Conservation (phyloP, 352 stramenopile species). For the Globisporangium yorkense region DNA sequence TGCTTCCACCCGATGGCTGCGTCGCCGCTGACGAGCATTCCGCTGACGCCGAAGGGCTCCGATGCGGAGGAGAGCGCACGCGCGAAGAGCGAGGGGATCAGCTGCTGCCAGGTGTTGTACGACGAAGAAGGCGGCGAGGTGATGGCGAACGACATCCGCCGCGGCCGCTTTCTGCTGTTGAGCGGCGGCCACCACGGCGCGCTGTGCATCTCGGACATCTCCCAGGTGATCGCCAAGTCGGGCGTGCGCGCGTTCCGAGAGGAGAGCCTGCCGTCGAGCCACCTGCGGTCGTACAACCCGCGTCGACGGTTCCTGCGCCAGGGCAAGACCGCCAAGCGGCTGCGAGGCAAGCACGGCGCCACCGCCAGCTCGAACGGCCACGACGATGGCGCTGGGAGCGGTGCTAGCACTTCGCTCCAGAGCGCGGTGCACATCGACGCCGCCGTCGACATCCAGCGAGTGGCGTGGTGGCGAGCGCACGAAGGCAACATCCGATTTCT, state of each 20-base stretch:
- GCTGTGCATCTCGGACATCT: conserved; percentile 48
- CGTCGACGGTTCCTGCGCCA: conserved; percentile 60
- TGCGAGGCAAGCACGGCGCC: conserved; percentile 26
- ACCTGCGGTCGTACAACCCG: conserved; percentile 65
- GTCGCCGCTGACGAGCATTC: not conserved
- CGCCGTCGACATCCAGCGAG: conserved; percentile 24
- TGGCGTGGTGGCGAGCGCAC: conserved; percentile 53
- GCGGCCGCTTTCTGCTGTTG: conserved; percentile 42
- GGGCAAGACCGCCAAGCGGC: conserved; percentile 51
- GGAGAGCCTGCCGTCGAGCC: conserved; percentile 46
- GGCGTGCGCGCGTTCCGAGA: conserved; percentile 45
- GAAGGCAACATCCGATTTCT: conserved; percentile 39
- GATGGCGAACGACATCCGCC: conserved; percentile 37
- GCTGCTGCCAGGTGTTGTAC: conserved; percentile 51
- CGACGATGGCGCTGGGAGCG: not conserved
- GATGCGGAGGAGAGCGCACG: not conserved
- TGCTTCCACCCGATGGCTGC: conserved; percentile 24
- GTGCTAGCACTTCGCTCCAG: too few relatives aligned
- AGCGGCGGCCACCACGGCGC: conserved; percentile 34
- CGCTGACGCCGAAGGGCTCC: not conserved
- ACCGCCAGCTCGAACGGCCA: conserved; percentile 7
- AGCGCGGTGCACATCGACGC: conserved; percentile 12
- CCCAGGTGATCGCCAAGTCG: conserved; percentile 30
- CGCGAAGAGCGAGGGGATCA: conserved; percentile 19
- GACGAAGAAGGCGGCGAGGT: conserved; percentile 55